These are phyloP conservation scores for Penicillium nucicola DNA, from an alignment of 495 filamentous ascomycete genomes.

Conservation along the genomic window DNA sequence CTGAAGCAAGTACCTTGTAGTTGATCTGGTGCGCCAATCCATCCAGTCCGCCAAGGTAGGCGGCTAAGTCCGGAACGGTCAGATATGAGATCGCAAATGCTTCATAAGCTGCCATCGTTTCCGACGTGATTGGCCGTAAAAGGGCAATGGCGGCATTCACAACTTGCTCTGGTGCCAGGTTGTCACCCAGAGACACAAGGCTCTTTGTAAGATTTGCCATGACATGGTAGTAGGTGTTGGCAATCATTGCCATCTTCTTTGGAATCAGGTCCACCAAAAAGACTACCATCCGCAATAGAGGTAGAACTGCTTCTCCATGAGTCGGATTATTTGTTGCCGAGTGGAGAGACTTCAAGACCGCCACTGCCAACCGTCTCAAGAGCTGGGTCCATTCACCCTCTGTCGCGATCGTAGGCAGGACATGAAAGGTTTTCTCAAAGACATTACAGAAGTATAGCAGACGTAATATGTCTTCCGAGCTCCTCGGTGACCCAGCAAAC, in stretches of 20 bases:
- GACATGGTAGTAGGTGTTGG: conserved; percentile 39
- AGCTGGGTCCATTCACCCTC: conserved; percentile 48
- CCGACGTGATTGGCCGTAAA: conserved; percentile 43
- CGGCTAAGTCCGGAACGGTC: conserved; percentile 43
- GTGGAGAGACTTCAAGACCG: conserved; percentile 41
- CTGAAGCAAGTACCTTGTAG: conserved; percentile 51
- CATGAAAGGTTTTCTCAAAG: conserved; percentile 38
- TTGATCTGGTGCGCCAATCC: conserved; percentile 48
- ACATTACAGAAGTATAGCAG: conserved; percentile 43
- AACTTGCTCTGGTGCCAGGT: conserved; percentile 23
- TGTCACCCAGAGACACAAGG: conserved; percentile 14
- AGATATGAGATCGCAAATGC: conserved; percentile 57
- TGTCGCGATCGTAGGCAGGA: conserved; percentile 36
- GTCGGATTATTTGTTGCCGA: conserved; percentile 22
- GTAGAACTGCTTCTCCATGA: conserved; percentile 22
- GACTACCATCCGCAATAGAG: conserved; percentile 35
- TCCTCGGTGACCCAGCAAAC: conserved; percentile 38
- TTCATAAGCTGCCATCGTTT: conserved; percentile 52
- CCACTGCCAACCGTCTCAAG: conserved; percentile 43
- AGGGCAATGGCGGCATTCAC: conserved; percentile 44
- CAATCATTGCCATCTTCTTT: conserved; percentile 45
- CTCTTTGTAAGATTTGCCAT: conserved; percentile 41
- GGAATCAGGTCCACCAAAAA: conserved; percentile 44
- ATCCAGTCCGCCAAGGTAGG: conserved; percentile 42
- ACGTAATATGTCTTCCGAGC: conserved; percentile 38